A percentile compares a stretch with the other conserved stretches of the same genome.
phyloP scores from a whole-genome alignment of 2,329 filamentous ascomycete species.

The Exophiala oligosperma region DNA sequence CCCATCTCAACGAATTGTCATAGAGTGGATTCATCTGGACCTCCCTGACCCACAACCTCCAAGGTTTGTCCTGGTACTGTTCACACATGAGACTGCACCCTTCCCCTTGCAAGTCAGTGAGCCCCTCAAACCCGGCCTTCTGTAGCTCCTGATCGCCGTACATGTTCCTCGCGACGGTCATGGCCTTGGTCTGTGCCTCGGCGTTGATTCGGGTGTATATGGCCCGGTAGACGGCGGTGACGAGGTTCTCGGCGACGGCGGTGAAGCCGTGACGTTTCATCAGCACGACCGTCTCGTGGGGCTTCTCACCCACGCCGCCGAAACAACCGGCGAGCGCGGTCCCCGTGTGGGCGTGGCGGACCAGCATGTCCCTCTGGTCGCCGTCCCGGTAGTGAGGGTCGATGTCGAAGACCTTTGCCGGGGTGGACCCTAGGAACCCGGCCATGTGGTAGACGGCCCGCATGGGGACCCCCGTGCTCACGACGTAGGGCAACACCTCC shows the following conservation, averaged over 20 bases:
- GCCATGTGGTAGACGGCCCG: conserved; percentile 46
- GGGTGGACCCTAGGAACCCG: conserved; percentile 41
- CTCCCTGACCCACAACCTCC: conserved; percentile 27
- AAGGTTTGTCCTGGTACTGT: conserved; percentile 22
- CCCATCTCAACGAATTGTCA: conserved; percentile 19
- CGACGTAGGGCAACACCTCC: conserved; percentile 44
- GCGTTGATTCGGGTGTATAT: conserved; percentile 50
- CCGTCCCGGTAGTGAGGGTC: conserved; percentile 28
- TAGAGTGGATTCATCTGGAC: conserved; percentile 27
- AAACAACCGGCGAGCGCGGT: conserved; percentile 39
- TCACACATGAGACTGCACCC: conserved; percentile 21
- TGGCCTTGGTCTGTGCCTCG: conserved; percentile 41
- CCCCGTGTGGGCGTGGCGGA: conserved; percentile 38
- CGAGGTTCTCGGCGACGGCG: conserved; percentile 38
- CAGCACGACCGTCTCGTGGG: conserved; percentile 40
- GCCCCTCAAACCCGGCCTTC: conserved; percentile 12
- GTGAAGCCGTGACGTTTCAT: conserved; percentile 52
- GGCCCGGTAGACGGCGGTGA: conserved; percentile 44
- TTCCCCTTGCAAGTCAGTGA: conserved; percentile 18
- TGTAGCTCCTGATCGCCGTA: neutral
- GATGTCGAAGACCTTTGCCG: conserved; percentile 38
- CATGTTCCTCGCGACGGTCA: conserved; percentile 23
- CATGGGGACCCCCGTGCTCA: conserved; percentile 41
- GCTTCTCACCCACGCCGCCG: neutral
- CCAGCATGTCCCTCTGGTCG: conserved; percentile 41